phyloP scores from a whole-genome alignment of 108 stramenopile species.

The Pseudonitzschia pungens region DNA sequence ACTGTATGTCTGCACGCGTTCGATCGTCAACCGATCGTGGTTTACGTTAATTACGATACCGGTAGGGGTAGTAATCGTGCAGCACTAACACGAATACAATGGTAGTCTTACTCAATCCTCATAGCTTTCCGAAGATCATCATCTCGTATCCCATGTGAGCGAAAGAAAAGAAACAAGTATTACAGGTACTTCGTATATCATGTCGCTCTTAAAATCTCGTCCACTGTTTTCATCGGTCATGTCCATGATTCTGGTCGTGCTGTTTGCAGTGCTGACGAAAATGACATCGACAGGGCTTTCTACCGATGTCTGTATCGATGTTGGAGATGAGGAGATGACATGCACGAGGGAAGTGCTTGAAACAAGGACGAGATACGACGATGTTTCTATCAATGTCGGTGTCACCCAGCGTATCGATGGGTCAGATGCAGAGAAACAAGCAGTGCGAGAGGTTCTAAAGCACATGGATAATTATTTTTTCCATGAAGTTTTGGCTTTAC shows the following conservation, averaged over 20 bases:
- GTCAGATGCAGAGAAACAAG: conserved; percentile 54
- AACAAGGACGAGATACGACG: conserved; percentile 20
- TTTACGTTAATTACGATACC: no score
- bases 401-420: conserved; percentile 56
- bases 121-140: no score
- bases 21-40: no score
- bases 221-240: background rate
- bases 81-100: no score
- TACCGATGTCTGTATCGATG: conserved; percentile 15
- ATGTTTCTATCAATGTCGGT: conserved; percentile 27
- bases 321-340: conserved; percentile 13
- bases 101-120: no score
- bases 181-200: no score
- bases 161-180: no score
- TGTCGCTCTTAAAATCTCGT: background rate
- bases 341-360: conserved; percentile 17
- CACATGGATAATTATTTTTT: conserved; percentile 66
- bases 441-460: conserved; percentile 47
- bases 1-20: no score
- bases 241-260: background rate
- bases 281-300: conserved; percentile 1
- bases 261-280: background rate
- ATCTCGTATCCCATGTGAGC: no score
- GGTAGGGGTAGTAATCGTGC: no score
- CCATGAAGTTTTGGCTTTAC: conserved; percentile 59